Percentiles rank a stretch among this genome's conserved stretches.
These are phyloP conservation scores for Coemansia sp. DNA, from an alignment of 192 early-diverging fungal species.

Conservation along the genomic window DNA sequence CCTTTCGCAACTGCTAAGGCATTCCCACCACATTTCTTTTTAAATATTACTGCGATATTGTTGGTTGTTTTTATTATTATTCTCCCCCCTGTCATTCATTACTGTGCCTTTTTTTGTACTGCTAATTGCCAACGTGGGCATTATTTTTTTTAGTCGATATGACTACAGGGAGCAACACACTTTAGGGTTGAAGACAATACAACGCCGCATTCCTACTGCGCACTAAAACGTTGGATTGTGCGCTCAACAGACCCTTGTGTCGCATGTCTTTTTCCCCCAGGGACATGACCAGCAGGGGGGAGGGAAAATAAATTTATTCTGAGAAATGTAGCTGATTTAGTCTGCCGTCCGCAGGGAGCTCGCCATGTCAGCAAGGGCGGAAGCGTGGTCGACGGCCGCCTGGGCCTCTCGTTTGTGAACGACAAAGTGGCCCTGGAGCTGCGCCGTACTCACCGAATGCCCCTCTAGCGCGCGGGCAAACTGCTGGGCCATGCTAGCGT, in stretches of 20 bases:
- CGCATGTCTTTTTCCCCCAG: neutral
- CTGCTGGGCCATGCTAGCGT: slow-evolving; percentile 60
- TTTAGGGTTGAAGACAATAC: neutral
- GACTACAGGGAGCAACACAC: neutral
- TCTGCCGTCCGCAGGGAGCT: neutral
- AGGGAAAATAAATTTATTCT: neutral
- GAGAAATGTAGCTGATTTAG: neutral
- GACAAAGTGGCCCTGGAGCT: slow-evolving; percentile 96
- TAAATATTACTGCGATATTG: slow-evolving; percentile 7
- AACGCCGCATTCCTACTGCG: neutral
- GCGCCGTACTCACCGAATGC: slow-evolving; percentile 75
- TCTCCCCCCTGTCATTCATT: neutral
- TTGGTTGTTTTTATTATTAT: slow-evolving; percentile 1
- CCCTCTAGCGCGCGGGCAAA: slow-evolving; percentile 66
- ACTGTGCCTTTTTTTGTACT: neutral
- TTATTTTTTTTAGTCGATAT: neutral
- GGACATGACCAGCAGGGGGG: neutral
- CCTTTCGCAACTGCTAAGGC: neutral
- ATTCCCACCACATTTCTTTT: neutral
- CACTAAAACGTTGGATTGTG: slow-evolving; percentile 8
- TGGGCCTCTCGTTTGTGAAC: slow-evolving; percentile 74
- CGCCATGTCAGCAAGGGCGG: slow-evolving; percentile 7
- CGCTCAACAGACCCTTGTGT: neutral
- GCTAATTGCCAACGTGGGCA: slow-evolving; percentile 3
- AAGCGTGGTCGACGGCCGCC: slow-evolving; percentile 60